Evolutionary conservation across 768 basidiomycete species (phyloP).

Genomic region (Antrodiella citrinella): DNA sequence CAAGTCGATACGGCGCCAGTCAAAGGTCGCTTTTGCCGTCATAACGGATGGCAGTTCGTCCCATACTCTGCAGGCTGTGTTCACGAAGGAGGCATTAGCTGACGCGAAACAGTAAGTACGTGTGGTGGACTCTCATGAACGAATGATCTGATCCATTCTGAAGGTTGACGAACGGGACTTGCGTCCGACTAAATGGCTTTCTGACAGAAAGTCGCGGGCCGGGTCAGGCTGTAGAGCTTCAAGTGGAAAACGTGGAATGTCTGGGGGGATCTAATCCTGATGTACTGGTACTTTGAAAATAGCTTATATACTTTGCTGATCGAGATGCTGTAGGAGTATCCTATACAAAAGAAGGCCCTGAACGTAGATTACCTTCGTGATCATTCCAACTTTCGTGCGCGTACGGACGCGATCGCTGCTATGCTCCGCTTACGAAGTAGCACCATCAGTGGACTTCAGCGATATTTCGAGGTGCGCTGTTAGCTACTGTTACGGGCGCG

Average conservation of each 20-base stretch:
- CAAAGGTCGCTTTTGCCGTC: slow-evolving; percentile 79
- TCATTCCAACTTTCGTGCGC: slow-evolving; percentile 78
- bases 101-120: slow-evolving; percentile 21
- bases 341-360: slow-evolving; percentile 85
- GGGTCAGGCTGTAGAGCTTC: slow-evolving; percentile 46
- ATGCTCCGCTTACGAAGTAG: slow-evolving; percentile 68
- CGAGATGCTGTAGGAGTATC: slow-evolving; percentile 67
- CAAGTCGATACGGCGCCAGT: slow-evolving; percentile 78
- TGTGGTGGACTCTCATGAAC: background rate
- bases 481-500: background rate
- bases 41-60: slow-evolving; percentile 74
- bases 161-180: slow-evolving; percentile 47
- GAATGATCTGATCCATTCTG: background rate
- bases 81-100: slow-evolving; percentile 33
- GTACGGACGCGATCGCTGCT: slow-evolving; percentile 63
- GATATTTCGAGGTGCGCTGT: slow-evolving; percentile 62
- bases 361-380: slow-evolving; percentile 77
- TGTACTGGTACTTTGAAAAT: too few species aligned
- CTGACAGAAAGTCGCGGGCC: slow-evolving; percentile 39
- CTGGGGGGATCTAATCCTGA: slow-evolving; percentile 49
- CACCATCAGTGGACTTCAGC: slow-evolving; percentile 46
- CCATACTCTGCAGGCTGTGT: slow-evolving; percentile 72
- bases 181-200: slow-evolving; percentile 41
- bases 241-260: slow-evolving; percentile 38
- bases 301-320: too few species aligned